A percentile compares a stretch with the other conserved stretches of the same genome.
Conservation (phyloP, 495 filamentous ascomycete genomes). For the Penicillium paradoxum region DNA sequence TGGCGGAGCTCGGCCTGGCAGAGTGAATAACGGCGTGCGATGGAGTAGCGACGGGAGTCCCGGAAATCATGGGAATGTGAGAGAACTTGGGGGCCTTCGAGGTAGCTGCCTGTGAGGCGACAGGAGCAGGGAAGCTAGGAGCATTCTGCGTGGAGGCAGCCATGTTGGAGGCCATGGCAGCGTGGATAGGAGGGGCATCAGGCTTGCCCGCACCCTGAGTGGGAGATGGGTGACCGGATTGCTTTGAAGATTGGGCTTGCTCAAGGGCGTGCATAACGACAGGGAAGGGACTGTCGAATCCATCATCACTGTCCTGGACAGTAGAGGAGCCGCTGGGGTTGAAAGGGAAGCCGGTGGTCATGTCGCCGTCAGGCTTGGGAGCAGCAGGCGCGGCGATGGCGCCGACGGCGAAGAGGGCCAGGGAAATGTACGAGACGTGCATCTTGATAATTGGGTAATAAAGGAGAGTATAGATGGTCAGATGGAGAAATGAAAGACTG, state of each 20-base stretch:
- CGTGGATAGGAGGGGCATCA: no score
- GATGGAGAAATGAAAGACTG: conserved; percentile 8
- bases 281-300: conserved; percentile 13
- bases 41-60: background rate
- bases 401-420: conserved; percentile 21
- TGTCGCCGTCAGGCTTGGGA: conserved; percentile 1
- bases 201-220: no score
- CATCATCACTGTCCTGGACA: conserved; percentile 11
- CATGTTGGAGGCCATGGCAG: background rate
- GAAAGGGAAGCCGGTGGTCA: conserved; percentile 16
- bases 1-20: background rate
- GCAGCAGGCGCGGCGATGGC: conserved; percentile 19
- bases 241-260: conserved; percentile 3
- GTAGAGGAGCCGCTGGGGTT: conserved; percentile 5
- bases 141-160: background rate
- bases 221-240: background rate
- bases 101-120: background rate
- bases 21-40: no score
- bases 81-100: background rate
- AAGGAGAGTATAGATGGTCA: conserved; percentile 18
- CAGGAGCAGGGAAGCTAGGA: background rate
- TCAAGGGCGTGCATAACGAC: conserved; percentile 15
- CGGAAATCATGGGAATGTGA: background rate
- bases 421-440: conserved; percentile 22
- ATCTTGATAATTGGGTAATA: conserved; percentile 8